Evolutionary conservation across 2,329 filamentous ascomycete genomes (phyloP).

Genomic region (Apiospora marii): DNA sequence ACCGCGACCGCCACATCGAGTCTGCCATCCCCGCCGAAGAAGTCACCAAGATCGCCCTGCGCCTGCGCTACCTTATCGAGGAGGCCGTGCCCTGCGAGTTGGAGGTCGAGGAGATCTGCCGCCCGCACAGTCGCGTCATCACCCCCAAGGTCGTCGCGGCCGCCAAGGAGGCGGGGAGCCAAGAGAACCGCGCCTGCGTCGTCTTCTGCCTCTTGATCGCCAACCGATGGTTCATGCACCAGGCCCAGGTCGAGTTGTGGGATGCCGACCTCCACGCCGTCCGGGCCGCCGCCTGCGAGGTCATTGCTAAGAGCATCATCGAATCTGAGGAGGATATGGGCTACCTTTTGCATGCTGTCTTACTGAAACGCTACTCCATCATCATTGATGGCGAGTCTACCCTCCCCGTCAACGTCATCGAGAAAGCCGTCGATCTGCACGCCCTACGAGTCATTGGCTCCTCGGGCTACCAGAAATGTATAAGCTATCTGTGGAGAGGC

Average conservation of each 20-base stretch:
- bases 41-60: constrained; percentile 89
- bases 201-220: constrained; percentile 82
- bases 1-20: constrained; percentile 63
- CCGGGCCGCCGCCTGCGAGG: constrained; percentile 83
- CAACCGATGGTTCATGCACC: constrained; percentile 77
- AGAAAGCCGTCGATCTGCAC: constrained; percentile 92
- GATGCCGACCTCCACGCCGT: constrained; percentile 85
- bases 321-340: constrained; percentile 81
- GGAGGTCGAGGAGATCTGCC: constrained; percentile 76
- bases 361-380: constrained; percentile 90
- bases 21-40: constrained; percentile 78
- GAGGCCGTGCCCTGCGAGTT: constrained; percentile 91
- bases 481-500: constrained; percentile 89
- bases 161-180: constrained; percentile 81
- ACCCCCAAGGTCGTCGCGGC: constrained; percentile 81
- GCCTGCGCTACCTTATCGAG: constrained; percentile 90
- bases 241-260: constrained; percentile 85
- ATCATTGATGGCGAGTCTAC: constrained; percentile 76
- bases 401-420: constrained; percentile 84
- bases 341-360: constrained; percentile 80
- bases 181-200: constrained; percentile 79
- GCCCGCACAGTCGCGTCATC: constrained; percentile 85
- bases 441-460: constrained; percentile 88
- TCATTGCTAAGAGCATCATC: constrained; percentile 89
- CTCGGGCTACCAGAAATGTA: constrained; percentile 95